Conservation (phyloP, 2,329 filamentous ascomycete genomes). For the Alternaria novae-zelandiae region DNA sequence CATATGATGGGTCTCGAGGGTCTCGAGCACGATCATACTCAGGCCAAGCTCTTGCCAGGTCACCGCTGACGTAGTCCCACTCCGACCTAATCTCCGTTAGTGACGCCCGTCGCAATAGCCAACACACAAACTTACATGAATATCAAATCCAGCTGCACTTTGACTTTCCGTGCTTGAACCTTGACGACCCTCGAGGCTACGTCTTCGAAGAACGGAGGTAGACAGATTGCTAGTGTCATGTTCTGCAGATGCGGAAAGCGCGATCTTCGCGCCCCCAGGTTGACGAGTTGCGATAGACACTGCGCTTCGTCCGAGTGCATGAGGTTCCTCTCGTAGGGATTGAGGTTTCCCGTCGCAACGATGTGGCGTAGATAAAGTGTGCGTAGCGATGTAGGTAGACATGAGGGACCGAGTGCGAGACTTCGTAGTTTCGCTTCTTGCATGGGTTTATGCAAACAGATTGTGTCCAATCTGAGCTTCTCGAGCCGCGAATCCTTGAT, state of each 20-base stretch:
- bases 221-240: conserved; percentile 7
- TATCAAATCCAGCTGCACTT: conserved; percentile 1
- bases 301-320: conserved; percentile 18
- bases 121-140: conserved; percentile 4
- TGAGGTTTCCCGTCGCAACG: conserved; percentile 1
- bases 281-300: conserved; percentile 12
- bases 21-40: conserved; percentile 9
- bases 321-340: conserved; percentile 4
- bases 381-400: conserved; percentile 10
- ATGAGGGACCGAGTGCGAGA: conserved; percentile 4
- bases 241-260: conserved; percentile 9
- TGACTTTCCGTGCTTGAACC: conserved; percentile 3
- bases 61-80: background rate
- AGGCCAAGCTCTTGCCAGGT: conserved; percentile 9
- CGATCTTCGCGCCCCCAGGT: conserved; percentile 1
- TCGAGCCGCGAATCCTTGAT: conserved; percentile 9
- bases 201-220: conserved; percentile 9
- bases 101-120: background rate
- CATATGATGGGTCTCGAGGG: conserved; percentile 4
- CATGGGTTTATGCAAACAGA: conserved; percentile 8
- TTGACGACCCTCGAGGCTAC: conserved; percentile 9
- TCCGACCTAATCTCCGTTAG: conserved; percentile 3
- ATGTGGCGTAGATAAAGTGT: conserved; percentile 14
- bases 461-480: conserved; percentile 11
- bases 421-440: conserved; percentile 6